These are phyloP conservation scores for Salvia hispanica DNA, from an alignment of 257 asterid genomes.

Conservation along the genomic window DNA sequence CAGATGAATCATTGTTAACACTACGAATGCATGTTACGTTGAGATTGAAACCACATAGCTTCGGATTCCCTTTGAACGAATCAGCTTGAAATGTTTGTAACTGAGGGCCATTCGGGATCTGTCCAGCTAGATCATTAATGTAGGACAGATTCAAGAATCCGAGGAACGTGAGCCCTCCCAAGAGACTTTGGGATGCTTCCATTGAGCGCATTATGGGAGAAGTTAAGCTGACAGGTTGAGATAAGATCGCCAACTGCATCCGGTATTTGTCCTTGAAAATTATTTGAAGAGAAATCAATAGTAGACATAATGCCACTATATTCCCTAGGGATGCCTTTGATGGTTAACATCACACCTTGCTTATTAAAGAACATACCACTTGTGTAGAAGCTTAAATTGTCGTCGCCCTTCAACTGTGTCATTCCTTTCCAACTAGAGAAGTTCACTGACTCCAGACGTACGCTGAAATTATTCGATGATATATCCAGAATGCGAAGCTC, in stretches of 20 bases:
- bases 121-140: neutral
- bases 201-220: neutral
- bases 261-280: neutral
- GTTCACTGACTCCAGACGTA: neutral
- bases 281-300: neutral
- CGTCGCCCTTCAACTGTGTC: neutral
- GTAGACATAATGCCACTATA: neutral
- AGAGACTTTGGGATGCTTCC: constrained; percentile 3
- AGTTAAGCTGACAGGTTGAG: neutral
- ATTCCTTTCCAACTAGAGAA: neutral
- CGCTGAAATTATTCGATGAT: constrained; percentile 29
- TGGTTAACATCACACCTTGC: neutral
- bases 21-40: neutral
- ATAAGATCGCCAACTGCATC: neutral
- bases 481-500: constrained; percentile 33
- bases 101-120: neutral
- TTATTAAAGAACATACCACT: too few relatives aligned
- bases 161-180: neutral
- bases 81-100: neutral
- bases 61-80: neutral
- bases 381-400: neutral
- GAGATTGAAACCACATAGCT: neutral
- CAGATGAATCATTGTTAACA: too few relatives aligned
- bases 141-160: constrained; percentile 4
- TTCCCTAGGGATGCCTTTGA: neutral